Conservation (phyloP, 169 alveolate genomes). For the Plasmodium gallinaceum region DNA sequence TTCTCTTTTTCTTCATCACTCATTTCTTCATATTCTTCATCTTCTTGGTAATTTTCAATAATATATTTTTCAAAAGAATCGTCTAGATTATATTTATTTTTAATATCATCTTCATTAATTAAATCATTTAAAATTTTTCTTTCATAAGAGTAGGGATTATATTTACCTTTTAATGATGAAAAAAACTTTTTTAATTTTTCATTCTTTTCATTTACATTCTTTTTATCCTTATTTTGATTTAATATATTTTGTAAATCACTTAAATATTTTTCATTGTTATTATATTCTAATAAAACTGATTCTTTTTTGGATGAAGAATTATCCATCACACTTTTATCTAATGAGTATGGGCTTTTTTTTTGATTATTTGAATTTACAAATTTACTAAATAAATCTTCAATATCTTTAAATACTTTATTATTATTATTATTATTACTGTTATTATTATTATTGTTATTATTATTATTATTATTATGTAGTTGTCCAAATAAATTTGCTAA, state of each 20-base stretch:
- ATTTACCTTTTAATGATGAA: conserved; percentile 20
- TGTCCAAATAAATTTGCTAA: background rate
- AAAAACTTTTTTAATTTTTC: conserved; percentile 22
- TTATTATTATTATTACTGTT: conserved; percentile 8
- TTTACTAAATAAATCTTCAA: conserved; percentile 36
- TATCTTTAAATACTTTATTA: conserved; percentile 4
- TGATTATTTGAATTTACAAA: conserved; percentile 16
- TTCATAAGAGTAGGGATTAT: conserved; percentile 71
- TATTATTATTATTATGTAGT: background rate
- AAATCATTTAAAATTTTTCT: conserved; percentile 41
- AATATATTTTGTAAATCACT: conserved; percentile 35
- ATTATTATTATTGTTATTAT: background rate
- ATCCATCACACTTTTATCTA: conserved; percentile 46
- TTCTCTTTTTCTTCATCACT: conserved; percentile 62
- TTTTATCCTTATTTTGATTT: conserved; percentile 31
- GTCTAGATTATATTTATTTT: conserved; percentile 47
- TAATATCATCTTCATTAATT: conserved; percentile 52
- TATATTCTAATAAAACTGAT: conserved; percentile 19
- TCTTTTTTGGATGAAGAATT: conserved; percentile 14
- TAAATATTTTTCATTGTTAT: conserved; percentile 13
- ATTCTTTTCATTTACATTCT: conserved; percentile 32
- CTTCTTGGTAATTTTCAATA: conserved; percentile 2
- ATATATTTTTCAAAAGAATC: conserved; percentile 46
- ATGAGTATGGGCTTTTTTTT: conserved; percentile 25
- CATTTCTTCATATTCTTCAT: conserved; percentile 30